phyloP scores from a whole-genome alignment of 768 basidiomycete species.

The Mycena epipterygia region DNA sequence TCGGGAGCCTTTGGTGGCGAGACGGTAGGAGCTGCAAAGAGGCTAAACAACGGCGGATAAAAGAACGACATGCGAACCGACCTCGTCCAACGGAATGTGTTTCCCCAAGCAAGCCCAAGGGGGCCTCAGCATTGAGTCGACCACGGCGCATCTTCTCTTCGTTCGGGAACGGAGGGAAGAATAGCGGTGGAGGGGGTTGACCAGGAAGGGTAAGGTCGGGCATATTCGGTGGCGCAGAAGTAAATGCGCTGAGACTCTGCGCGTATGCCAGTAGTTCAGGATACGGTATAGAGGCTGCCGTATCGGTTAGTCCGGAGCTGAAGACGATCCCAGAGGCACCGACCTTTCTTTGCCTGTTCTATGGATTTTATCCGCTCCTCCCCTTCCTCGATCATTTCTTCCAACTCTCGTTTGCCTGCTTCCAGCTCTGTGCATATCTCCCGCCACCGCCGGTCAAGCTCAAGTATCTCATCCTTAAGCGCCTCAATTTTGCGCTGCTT shows the following conservation, averaged over 20 bases:
- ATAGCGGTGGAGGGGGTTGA: constrained; percentile 81
- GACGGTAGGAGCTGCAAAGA: constrained; percentile 67
- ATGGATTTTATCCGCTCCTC: constrained; percentile 79
- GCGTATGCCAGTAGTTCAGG: constrained; percentile 88
- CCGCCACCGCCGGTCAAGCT: constrained; percentile 76
- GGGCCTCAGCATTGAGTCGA: constrained; percentile 83
- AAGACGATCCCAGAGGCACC: neutral
- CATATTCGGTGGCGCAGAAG: constrained; percentile 91
- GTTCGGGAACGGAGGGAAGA: constrained; percentile 93
- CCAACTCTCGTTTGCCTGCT: constrained; percentile 76
- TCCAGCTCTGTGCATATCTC: constrained; percentile 76
- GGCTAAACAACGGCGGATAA: constrained; percentile 19
- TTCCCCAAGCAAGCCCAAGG: constrained; percentile 83
- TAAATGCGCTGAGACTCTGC: constrained; percentile 87
- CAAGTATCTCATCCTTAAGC: constrained; percentile 78
- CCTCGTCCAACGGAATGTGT: constrained; percentile 85
- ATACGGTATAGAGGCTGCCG: constrained; percentile 81
- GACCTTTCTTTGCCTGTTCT: constrained; percentile 79
- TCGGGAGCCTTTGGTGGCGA: constrained; percentile 66
- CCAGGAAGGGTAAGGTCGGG: constrained; percentile 79
- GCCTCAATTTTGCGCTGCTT: constrained; percentile 82
- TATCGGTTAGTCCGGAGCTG: neutral
- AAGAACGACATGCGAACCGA: constrained; percentile 51
- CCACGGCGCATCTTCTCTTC: constrained; percentile 93
- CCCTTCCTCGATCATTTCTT: constrained; percentile 80